Percentiles rank a stretch among this genome's conserved stretches.
Conservation (phyloP, 768 basidiomycete species). For the Termitomyces sp. region DNA sequence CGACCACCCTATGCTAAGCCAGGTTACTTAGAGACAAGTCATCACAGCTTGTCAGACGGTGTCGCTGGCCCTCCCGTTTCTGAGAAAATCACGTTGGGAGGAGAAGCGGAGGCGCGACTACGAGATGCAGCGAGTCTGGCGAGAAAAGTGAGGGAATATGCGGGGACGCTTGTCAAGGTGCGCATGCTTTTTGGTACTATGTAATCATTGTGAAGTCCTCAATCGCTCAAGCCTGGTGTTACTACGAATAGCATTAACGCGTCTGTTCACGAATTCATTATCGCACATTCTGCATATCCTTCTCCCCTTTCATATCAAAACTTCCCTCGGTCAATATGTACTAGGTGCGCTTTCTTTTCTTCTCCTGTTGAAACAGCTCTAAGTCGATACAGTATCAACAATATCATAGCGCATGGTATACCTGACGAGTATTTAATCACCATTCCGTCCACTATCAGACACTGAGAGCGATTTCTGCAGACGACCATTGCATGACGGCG, state of each 20-base stretch:
- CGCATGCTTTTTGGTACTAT: constrained; percentile 4
- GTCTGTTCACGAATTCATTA: constrained; percentile 66
- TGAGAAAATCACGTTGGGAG: constrained; percentile 44
- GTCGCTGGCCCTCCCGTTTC: background rate
- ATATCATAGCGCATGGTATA: constrained; percentile 83
- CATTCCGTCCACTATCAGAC: background rate
- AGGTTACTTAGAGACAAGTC: constrained; percentile 2
- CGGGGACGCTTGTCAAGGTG: constrained; percentile 50
- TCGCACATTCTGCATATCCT: constrained; percentile 72
- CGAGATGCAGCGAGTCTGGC: constrained; percentile 55
- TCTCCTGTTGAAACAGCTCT: constrained; percentile 28
- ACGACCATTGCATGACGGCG: constrained; percentile 74
- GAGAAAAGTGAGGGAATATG: constrained; percentile 48
- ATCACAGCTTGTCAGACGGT: background rate
- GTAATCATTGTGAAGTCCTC: background rate
- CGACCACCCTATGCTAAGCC: constrained; percentile 51
- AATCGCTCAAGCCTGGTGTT: constrained; percentile 44
- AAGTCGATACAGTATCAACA: constrained; percentile 72
- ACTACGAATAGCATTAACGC: constrained; percentile 77
- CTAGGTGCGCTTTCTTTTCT: constrained; percentile 31
- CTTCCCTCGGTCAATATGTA: constrained; percentile 77
- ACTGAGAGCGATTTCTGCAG: constrained; percentile 30
- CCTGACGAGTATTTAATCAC: constrained; percentile 67
- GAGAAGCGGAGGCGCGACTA: constrained; percentile 45
- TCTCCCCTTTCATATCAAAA: constrained; percentile 76